Evolutionary conservation across 2,329 filamentous ascomycete genomes (phyloP).

Genomic region (Botrytis aclada): DNA sequence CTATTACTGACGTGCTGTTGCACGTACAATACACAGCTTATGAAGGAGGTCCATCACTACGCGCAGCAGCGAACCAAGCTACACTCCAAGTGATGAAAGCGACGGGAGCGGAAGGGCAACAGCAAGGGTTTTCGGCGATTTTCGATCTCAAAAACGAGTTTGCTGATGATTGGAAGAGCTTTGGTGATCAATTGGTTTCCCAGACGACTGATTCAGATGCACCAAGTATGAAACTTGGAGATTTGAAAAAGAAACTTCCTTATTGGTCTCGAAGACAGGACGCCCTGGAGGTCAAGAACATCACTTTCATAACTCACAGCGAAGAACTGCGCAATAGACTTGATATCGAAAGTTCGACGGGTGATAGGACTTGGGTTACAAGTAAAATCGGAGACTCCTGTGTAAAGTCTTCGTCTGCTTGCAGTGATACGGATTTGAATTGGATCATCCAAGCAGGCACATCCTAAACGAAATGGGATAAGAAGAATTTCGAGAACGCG

Average conservation of each 20-base stretch:
- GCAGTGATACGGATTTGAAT: no score
- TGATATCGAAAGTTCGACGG: no score
- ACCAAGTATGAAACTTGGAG: not conserved
- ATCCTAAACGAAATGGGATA: no score
- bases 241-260: not conserved
- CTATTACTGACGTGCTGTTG: not conserved
- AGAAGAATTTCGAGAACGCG: no score
- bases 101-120: not conserved
- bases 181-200: not conserved
- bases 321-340: no score
- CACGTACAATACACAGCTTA: not conserved
- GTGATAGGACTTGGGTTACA: no score
- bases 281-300: no score
- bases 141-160: constrained; percentile 3
- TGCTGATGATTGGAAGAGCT: not conserved
- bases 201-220: no score
- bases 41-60: constrained; percentile 10
- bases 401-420: no score
- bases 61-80: not conserved
- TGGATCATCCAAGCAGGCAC: no score
- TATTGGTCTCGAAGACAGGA: not conserved
- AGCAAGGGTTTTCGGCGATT: not conserved
- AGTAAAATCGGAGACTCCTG: no score
- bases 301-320: no score
- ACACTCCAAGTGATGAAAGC: not conserved